These are phyloP conservation scores for Podospora bellae-mahoneyi DNA, from an alignment of 495 filamentous ascomycete species.

Conservation along the genomic window DNA sequence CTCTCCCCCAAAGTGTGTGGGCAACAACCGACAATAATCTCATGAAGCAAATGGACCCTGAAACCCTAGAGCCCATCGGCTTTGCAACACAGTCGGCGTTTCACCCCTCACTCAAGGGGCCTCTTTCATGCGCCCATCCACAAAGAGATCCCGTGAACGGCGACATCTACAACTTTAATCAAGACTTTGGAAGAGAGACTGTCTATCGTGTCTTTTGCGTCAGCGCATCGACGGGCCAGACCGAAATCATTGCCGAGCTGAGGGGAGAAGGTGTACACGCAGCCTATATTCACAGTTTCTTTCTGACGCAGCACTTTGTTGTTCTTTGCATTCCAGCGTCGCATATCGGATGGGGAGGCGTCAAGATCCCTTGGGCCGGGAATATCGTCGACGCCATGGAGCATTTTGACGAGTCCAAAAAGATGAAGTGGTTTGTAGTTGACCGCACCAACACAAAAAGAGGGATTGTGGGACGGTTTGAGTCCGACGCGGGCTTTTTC, in stretches of 20 bases:
- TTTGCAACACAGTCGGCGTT: constrained; percentile 54
- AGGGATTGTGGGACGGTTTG: constrained; percentile 58
- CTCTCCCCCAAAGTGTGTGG: background rate
- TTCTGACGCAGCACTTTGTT: constrained; percentile 61
- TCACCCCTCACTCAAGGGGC: constrained; percentile 64
- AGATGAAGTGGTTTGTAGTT: constrained; percentile 65
- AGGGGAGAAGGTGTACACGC: constrained; percentile 20
- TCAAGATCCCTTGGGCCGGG: constrained; percentile 50
- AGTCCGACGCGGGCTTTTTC: constrained; percentile 62
- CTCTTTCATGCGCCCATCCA: constrained; percentile 62
- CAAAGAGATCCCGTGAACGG: constrained; percentile 68
- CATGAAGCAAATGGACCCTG: constrained; percentile 60
- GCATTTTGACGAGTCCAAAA: constrained; percentile 47
- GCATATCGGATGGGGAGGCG: constrained; percentile 45
- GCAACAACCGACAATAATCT: constrained; percentile 51
- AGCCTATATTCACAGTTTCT: constrained; percentile 73
- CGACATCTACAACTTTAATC: constrained; percentile 76
- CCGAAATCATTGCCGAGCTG: constrained; percentile 68
- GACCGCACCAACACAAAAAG: constrained; percentile 48
- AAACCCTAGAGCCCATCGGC: constrained; percentile 67
- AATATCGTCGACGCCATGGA: constrained; percentile 58
- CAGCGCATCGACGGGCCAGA: constrained; percentile 57
- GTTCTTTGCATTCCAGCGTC: constrained; percentile 61
- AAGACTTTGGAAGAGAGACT: constrained; percentile 42
- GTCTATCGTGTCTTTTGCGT: constrained; percentile 64